phyloP scores from a whole-genome alignment of 192 early-diverging fungal genomes.

The Coemansia interrupta region DNA sequence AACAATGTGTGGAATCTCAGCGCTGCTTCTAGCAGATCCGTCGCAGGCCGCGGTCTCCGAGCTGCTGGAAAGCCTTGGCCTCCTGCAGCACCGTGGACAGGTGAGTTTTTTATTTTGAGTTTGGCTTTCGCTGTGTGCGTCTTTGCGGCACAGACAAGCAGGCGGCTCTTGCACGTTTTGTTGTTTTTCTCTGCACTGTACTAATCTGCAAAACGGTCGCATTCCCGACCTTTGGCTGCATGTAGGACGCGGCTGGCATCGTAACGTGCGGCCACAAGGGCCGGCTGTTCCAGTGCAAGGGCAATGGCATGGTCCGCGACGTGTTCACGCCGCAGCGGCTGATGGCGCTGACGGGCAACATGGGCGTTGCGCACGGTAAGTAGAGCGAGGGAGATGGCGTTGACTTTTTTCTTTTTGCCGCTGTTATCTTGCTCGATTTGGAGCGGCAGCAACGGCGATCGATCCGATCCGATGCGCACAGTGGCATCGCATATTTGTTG shows the following conservation, averaged over 20 bases:
- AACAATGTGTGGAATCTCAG: slow-evolving; percentile 87
- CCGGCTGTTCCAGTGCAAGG: slow-evolving; percentile 97
- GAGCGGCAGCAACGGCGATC: neutral
- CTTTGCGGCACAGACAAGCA: neutral
- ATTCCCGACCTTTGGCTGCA: slow-evolving; percentile 1
- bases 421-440: no score
- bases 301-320: slow-evolving; percentile 98
- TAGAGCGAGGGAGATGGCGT: neutral
- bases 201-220: neutral
- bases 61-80: slow-evolving; percentile 88
- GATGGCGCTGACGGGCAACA: slow-evolving; percentile 71
- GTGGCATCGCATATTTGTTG: no score
- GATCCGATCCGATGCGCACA: no score
- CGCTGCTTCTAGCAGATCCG: slow-evolving; percentile 76
- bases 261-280: slow-evolving; percentile 96
- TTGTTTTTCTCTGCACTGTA: no score
- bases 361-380: slow-evolving; percentile 97
- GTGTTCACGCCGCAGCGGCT: slow-evolving; percentile 85
- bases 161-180: no score
- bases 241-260: slow-evolving; percentile 99
- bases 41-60: slow-evolving; percentile 73
- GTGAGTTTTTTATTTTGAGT: slow-evolving; percentile 53
- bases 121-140: no score
- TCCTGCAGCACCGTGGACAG: slow-evolving; percentile 98
- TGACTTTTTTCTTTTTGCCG: neutral